phyloP scores from a whole-genome alignment of 2,329 filamentous ascomycete species.

The Fusarium sp. region DNA sequence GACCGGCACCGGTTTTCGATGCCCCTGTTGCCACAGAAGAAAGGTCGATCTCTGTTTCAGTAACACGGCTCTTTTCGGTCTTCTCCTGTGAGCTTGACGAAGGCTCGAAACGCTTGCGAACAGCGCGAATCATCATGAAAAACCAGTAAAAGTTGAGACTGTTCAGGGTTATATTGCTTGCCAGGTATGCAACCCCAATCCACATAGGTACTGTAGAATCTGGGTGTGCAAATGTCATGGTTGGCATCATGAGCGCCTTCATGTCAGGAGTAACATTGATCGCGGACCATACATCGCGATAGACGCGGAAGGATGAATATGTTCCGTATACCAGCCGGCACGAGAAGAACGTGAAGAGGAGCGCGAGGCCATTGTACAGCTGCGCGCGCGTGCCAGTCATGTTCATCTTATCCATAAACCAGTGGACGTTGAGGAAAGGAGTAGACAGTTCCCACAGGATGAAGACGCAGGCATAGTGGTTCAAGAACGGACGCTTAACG shows the following conservation, averaged over 20 bases:
- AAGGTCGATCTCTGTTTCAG: slow-evolving; percentile 49
- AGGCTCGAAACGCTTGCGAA: slow-evolving; percentile 79
- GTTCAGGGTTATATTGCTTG: slow-evolving; percentile 79
- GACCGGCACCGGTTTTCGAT: slow-evolving; percentile 34
- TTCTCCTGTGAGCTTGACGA: slow-evolving; percentile 50
- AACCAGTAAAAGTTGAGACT: slow-evolving; percentile 88
- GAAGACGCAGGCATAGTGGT: slow-evolving; percentile 84
- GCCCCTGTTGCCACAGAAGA: slow-evolving; percentile 50
- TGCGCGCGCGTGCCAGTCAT: slow-evolving; percentile 81
- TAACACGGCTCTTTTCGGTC: slow-evolving; percentile 44
- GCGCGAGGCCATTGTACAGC: slow-evolving; percentile 80
- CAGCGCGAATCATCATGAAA: slow-evolving; percentile 84
- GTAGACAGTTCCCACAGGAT: slow-evolving; percentile 90
- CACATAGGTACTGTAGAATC: slow-evolving; percentile 72
- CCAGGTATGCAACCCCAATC: slow-evolving; percentile 76
- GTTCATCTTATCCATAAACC: slow-evolving; percentile 89
- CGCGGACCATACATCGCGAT: slow-evolving; percentile 75
- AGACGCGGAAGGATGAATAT: slow-evolving; percentile 76
- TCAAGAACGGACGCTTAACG: slow-evolving; percentile 80
- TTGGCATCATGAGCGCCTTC: slow-evolving; percentile 35
- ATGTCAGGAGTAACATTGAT: slow-evolving; percentile 55
- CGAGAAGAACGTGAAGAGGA: slow-evolving; percentile 80
- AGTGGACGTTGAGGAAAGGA: slow-evolving; percentile 89
- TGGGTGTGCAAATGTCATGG: slow-evolving; percentile 61
- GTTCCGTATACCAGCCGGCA: slow-evolving; percentile 84